Base-by-base conservation (phyloP, 805 yeast species). In the Ogataea trehalophila region DNA sequence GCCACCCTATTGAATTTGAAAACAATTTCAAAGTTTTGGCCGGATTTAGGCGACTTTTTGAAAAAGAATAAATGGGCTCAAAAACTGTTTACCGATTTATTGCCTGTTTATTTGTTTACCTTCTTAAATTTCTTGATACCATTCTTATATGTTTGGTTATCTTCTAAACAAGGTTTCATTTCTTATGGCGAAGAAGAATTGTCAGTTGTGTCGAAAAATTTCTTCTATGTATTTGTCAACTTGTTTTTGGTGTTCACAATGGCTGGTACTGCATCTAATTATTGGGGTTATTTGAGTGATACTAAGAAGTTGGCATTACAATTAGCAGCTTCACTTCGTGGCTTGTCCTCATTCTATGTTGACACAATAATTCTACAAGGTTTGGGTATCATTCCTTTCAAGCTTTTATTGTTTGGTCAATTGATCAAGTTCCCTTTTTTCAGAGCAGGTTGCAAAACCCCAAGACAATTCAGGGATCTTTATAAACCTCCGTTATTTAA, bases 181-280 rank as follows among this genome's bases (percentile, higher is more conserved):
- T 89, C 97, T 6, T 84, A 86, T 58, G 91, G 96, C 37, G 98
- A 94, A 55, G 96, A 87, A 55, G 98, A 94, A 63, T 69, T 90
- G 16, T 85, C 96, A 0, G 80, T 90, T 22, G 95, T 92, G 2
- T 82, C 94, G 26, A 92, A 92, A 68, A 94, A 94, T 70, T 92
- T 91, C 69, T 91, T 94, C 63, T 94, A 90, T 66, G 86, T 91
- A 35, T 94, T 94, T 69, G 95, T 92, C 53, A 92, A 92, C 66
- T 74, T 94, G 76, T 94, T 92, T 62, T 72, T 92, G 61, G 96
- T 92, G 26, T 94, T 94, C 70, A 92, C 98, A 1, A 77, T 91
- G 59, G 95, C 95, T 7, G 96, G 97, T 53, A 88, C 97, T 0
- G 92, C 94, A 1, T 82, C 94, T 6, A 81, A 81, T 55, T 80